phyloP scores from a whole-genome alignment of 2,329 filamentous ascomycete species.

The Penicillium expansum region DNA sequence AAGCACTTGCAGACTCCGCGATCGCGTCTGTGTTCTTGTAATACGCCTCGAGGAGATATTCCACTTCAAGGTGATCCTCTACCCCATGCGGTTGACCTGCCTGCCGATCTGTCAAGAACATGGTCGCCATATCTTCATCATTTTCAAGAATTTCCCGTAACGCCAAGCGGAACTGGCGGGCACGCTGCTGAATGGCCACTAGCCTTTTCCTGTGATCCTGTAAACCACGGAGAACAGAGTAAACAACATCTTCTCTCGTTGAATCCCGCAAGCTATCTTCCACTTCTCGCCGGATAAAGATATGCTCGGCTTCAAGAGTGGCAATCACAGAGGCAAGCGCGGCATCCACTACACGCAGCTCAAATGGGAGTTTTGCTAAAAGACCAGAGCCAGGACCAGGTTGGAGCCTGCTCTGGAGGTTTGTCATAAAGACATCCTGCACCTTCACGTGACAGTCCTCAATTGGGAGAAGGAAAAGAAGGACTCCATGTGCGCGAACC shows the following conservation, averaged over 20 bases:
- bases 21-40: constrained; percentile 37
- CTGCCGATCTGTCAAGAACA: constrained; percentile 36
- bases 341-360: constrained; percentile 37
- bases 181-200: constrained; percentile 32
- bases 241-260: constrained; percentile 14
- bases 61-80: constrained; percentile 37
- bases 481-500: constrained; percentile 31
- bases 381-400: constrained; percentile 16
- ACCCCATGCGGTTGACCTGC: constrained; percentile 29
- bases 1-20: constrained; percentile 28
- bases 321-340: constrained; percentile 36
- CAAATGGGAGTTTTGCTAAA: constrained; percentile 29
- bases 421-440: constrained; percentile 26
- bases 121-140: constrained; percentile 38
- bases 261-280: constrained; percentile 21
- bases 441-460: constrained; percentile 14
- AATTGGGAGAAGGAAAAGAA: constrained; percentile 28
- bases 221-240: constrained; percentile 26
- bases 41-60: constrained; percentile 41
- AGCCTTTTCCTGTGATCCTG: constrained; percentile 30
- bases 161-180: constrained; percentile 34
- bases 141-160: constrained; percentile 35
- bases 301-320: constrained; percentile 34
- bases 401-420: constrained; percentile 28
- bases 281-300: constrained; percentile 21